Conservation (phyloP, 2,329 filamentous ascomycete species). For the Geosmithia morbida region DNA sequence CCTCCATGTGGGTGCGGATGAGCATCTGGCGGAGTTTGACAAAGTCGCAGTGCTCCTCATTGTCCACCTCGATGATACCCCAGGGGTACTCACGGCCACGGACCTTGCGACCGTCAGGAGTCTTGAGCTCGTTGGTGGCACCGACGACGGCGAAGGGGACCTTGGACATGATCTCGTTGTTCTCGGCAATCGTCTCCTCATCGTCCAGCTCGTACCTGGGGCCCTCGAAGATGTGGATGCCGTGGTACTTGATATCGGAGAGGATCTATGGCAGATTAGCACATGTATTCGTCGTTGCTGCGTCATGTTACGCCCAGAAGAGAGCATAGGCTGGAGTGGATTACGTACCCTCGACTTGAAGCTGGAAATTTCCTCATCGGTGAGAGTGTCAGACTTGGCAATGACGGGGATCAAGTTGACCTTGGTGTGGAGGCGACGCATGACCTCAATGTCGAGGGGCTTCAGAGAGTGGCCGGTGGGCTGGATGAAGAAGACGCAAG, state of each 20-base stretch:
- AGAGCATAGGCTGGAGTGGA: neutral
- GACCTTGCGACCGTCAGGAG: slow-evolving; percentile 84
- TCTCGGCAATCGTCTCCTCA: slow-evolving; percentile 98
- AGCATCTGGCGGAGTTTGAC: slow-evolving; percentile 99
- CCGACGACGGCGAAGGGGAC: slow-evolving; percentile 97
- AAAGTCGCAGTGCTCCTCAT: slow-evolving; percentile 99
- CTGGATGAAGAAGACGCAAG: slow-evolving; percentile 99
- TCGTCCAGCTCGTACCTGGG: slow-evolving; percentile 97
- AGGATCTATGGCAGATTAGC: slow-evolving; percentile 52
- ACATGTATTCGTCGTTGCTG: too few species aligned
- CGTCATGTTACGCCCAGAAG: neutral
- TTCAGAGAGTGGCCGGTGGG: slow-evolving; percentile 97
- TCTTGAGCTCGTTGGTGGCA: slow-evolving; percentile 87
- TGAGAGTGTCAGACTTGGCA: slow-evolving; percentile 95
- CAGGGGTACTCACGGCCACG: slow-evolving; percentile 94
- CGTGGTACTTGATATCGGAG: slow-evolving; percentile 90
- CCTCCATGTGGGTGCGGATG: slow-evolving; percentile 99
- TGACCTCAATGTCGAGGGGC: slow-evolving; percentile 97
- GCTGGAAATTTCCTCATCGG: slow-evolving; percentile 82
- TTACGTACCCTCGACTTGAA: slow-evolving; percentile 90
- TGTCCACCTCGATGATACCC: slow-evolving; percentile 98
- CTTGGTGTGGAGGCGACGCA: slow-evolving; percentile 98
- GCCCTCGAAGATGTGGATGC: slow-evolving; percentile 97
- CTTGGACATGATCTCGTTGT: slow-evolving; percentile 99
- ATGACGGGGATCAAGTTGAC: slow-evolving; percentile 99